These are phyloP conservation scores for Clathrus columnatus DNA, from an alignment of 768 basidiomycete species.

Conservation along the genomic window DNA sequence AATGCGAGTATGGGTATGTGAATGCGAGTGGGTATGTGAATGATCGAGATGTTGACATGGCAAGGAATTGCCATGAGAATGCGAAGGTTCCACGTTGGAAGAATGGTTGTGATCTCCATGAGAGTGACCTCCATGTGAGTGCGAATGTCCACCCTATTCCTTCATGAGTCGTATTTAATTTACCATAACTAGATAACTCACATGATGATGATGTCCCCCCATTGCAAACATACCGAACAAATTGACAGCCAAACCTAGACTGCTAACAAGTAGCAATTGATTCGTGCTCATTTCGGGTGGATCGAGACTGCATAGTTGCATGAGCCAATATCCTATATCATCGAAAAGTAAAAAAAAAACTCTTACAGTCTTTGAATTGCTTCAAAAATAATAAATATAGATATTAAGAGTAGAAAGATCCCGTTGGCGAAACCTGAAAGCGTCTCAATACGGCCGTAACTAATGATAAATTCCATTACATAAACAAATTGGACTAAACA, in stretches of 20 bases:
- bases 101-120: conserved; percentile 17
- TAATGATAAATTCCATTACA: conserved; percentile 29
- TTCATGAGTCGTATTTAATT: neutral
- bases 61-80: conserved; percentile 13
- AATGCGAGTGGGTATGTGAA: conserved; percentile 21
- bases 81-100: conserved; percentile 24
- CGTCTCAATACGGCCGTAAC: conserved; percentile 94
- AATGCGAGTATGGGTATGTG: conserved; percentile 17
- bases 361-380: conserved; percentile 87
- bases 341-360: neutral
- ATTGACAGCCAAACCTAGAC: conserved; percentile 85
- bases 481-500: neutral
- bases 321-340: neutral
- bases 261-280: conserved; percentile 83
- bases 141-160: conserved; percentile 48
- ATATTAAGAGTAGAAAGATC: conserved; percentile 86
- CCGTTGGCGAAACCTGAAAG: conserved; percentile 98
- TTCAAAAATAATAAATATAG: conserved; percentile 97
- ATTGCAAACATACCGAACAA: conserved; percentile 99
- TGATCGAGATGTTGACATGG: conserved; percentile 21
- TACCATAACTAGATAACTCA: conserved; percentile 25
- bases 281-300: conserved; percentile 98
- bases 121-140: conserved; percentile 32
- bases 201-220: conserved; percentile 89
- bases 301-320: conserved; percentile 49